Evolutionary conservation across 257 asterid species (phyloP), one percentile per base, ranked within the genome.

Genomic region (Petrea volubilis): DNA sequence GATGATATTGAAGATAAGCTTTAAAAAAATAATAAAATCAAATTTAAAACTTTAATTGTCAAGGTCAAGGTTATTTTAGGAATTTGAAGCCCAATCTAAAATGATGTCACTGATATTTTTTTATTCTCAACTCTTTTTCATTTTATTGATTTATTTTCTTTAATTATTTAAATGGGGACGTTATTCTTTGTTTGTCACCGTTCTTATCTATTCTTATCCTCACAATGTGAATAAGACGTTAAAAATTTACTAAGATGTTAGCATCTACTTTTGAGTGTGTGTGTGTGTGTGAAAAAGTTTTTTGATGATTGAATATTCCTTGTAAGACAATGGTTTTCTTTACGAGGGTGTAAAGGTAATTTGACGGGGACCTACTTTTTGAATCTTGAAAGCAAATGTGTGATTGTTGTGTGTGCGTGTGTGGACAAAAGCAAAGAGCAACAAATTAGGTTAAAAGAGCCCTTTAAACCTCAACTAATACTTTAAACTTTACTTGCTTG

Each of bases 391-490:
- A 57, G 43, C 43, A 38, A n/a, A 38, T 38, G 43, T 38, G 43
- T 38, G 5, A 38, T 44, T 44, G 1, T 2, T 18, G 49, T 12
- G 21, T 24, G 23, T 29, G 67, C 15, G 9, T 11, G 24, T 38
- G 44, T 36, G 53, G 66, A 50, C 70, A 49, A 64, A 58, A 49
- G 41, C 33, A 64, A 57, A 25, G 57, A 60, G 66, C 36, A 36
- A 49, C 41, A 70, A 36, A 68, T 81, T 81, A 64, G 81, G 83
- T 72, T 58, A 72, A 75, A 75, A 75, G 74, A 40, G 15, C 63
- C 18, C 79, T 78, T 78, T 75, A 72, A 38, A 43, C 64, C 79
- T 59, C 77, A 77, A 73, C 82, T 68, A 65, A 47, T 53, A 65
- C 62, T 70, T 64, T 49, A 43, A 58, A 40, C 57, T 17, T 73